Percentiles rank a stretch among this genome's conserved stretches.
These are phyloP conservation scores for Tolypocladium nubicola DNA, from an alignment of 2,329 filamentous ascomycete genomes.

Conservation along the genomic window DNA sequence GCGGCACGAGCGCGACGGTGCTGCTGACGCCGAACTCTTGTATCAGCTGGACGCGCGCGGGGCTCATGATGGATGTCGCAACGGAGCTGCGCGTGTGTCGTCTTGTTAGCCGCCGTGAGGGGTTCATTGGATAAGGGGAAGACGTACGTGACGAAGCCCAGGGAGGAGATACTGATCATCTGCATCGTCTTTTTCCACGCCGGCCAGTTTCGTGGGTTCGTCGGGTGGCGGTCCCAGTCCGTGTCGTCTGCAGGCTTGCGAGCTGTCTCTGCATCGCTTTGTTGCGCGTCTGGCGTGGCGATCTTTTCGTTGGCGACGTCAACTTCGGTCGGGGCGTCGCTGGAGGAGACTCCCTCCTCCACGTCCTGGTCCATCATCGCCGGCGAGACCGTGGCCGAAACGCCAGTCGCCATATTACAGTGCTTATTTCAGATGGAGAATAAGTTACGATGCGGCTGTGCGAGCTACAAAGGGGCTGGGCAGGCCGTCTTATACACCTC, in stretches of 20 bases:
- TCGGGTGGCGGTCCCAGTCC: background rate
- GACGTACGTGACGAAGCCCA: conserved; percentile 31
- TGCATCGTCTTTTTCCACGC: conserved; percentile 26
- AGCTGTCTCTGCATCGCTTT: background rate
- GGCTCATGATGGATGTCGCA: conserved; percentile 42
- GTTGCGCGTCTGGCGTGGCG: background rate
- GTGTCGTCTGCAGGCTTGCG: background rate
- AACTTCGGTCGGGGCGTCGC: background rate
- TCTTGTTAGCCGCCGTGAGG: background rate
- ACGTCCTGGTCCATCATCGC: background rate
- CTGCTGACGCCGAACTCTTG: conserved; percentile 41
- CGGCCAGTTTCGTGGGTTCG: conserved; percentile 42
- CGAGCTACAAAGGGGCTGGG: background rate
- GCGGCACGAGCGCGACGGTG: conserved; percentile 45
- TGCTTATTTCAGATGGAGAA: background rate
- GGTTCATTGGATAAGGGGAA: background rate
- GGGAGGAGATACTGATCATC: conserved; percentile 24
- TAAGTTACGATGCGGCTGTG: background rate
- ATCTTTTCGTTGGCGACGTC: background rate
- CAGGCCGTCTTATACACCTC: background rate
- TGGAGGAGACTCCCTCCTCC: background rate
- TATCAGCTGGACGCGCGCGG: conserved; percentile 34
- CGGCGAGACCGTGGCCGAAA: background rate
- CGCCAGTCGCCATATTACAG: background rate
- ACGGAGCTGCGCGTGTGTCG: conserved; percentile 29